Conservation (phyloP, 2,329 filamentous ascomycete species). For the Aspergillus brasiliensis region DNA sequence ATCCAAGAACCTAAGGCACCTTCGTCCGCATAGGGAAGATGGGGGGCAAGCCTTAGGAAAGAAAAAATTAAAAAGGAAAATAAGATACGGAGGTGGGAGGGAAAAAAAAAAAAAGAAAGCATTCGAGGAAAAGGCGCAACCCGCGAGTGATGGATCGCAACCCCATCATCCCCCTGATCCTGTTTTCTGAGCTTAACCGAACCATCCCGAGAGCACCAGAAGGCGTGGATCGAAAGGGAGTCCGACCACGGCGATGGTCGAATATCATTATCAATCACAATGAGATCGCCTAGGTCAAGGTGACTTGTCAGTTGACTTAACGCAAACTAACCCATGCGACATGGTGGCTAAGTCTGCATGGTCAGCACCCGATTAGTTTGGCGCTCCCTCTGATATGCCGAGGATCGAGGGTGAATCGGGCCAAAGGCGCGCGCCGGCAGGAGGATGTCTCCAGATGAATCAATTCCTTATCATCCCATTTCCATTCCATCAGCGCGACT, state of each 20-base stretch:
- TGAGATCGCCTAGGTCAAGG: constrained; percentile 4
- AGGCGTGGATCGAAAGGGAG: not conserved
- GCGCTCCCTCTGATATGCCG: not conserved
- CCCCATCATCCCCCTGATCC: not conserved
- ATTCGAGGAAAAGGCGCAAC: not conserved
- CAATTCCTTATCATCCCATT: not conserved
- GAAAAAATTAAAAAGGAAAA: no score
- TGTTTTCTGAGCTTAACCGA: not conserved
- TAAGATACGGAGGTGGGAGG: not conserved
- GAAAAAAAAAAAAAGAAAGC: not conserved
- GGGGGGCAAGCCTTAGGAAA: not conserved
- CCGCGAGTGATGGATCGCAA: not conserved
- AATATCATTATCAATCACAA: constrained; percentile 8
- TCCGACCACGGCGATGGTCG: not conserved
- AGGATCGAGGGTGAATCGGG: not conserved
- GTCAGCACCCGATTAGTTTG: constrained; percentile 2
- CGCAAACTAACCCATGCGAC: not conserved
- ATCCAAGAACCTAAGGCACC: not conserved
- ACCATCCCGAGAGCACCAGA: not conserved
- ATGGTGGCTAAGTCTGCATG: constrained; percentile 2
- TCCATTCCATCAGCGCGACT: not conserved
- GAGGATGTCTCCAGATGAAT: not conserved
- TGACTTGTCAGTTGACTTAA: constrained; percentile 13
- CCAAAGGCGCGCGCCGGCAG: not conserved
- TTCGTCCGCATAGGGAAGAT: not conserved